phyloP scores from a whole-genome alignment of 2,329 filamentous ascomycete genomes.

The Lachnellula arida region DNA sequence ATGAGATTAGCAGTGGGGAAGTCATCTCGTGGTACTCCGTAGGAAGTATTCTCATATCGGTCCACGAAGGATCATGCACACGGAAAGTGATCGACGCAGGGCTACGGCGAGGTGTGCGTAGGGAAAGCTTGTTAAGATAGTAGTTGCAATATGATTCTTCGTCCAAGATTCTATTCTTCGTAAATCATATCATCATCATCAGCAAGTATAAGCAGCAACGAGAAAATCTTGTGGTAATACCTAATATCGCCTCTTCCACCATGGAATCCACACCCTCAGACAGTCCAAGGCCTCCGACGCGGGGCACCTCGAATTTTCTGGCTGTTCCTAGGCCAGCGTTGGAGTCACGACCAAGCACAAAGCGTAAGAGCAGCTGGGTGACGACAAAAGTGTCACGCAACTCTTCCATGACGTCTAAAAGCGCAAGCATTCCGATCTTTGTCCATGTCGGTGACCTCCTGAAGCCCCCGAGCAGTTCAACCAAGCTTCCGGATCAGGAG shows the following conservation, averaged over 20 bases:
- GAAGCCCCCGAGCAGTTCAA: not conserved
- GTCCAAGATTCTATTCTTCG: not conserved
- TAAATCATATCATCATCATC: not conserved
- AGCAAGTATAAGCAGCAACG: not conserved
- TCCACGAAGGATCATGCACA: slow-evolving; percentile 9
- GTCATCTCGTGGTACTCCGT: not conserved
- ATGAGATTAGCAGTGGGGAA: not conserved
- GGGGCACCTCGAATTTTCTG: not conserved
- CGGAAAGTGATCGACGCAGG: slow-evolving; percentile 8
- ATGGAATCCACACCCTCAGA: not conserved
- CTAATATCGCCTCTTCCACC: not conserved
- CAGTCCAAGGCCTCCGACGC: not conserved
- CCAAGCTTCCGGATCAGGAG: not conserved
- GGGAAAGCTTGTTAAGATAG: not conserved
- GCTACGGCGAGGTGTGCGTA: not conserved
- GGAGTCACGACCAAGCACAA: slow-evolving; percentile 1
- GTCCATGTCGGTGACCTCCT: slow-evolving; percentile 6
- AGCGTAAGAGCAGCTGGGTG: slow-evolving; percentile 3
- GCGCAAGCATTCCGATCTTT: slow-evolving; percentile 4
- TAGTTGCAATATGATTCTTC: not conserved
- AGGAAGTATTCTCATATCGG: not conserved
- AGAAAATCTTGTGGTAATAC: not conserved
- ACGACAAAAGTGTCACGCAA: slow-evolving; percentile 1
- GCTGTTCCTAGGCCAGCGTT: not conserved
- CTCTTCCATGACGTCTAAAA: not conserved